These are phyloP conservation scores for Fraxinus dipetala DNA, from an alignment of 305 asterid species.

Conservation along the genomic window DNA sequence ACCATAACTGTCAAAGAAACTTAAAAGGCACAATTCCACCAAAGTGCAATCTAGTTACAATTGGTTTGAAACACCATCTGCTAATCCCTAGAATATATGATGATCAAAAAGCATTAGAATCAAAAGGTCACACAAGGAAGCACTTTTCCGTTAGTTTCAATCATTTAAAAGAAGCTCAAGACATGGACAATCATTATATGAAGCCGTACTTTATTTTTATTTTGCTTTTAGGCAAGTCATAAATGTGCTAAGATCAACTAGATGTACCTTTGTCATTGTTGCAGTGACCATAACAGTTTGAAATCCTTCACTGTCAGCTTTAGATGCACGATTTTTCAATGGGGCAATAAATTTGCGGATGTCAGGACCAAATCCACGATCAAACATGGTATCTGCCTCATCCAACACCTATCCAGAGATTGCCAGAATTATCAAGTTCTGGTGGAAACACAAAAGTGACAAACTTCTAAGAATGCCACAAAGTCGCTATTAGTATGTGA, in stretches of 20 bases:
- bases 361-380: slow-evolving; percentile 98
- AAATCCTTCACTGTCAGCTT: slow-evolving; percentile 61
- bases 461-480: neutral
- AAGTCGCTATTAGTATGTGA: slow-evolving; percentile 4
- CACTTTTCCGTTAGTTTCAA: neutral
- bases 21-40: neutral
- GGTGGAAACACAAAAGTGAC: slow-evolving; percentile 11
- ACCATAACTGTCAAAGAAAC: neutral
- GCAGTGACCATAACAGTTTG: slow-evolving; percentile 96
- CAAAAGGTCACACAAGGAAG: neutral
- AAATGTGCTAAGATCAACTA: slow-evolving; percentile 9
- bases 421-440: slow-evolving; percentile 17
- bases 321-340: slow-evolving; percentile 75
- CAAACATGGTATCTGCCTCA: slow-evolving; percentile 99
- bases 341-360: slow-evolving; percentile 88
- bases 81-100: neutral
- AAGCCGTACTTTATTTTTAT: neutral
- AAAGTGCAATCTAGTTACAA: neutral
- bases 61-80: neutral
- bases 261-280: slow-evolving; percentile 89
- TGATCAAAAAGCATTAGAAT: neutral
- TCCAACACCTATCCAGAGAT: slow-evolving; percentile 72
- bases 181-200: neutral
- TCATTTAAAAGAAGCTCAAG: neutral
- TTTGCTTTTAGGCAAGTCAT: neutral